Evolutionary conservation across 495 filamentous ascomycete genomes (phyloP), one percentile per base, ranked within the genome.

Genomic region (Penicillium samsonianum): DNA sequence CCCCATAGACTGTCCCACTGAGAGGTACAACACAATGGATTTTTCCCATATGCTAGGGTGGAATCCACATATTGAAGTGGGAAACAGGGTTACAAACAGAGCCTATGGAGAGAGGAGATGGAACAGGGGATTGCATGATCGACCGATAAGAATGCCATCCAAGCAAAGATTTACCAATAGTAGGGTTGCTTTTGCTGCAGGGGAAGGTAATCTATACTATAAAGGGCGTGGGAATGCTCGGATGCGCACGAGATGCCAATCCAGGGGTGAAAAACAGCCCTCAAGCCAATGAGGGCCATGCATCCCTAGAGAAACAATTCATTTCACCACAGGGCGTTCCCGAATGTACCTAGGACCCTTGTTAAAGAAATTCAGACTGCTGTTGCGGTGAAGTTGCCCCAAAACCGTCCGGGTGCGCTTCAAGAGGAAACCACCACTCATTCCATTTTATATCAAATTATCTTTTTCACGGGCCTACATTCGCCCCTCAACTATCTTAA

Each of bases 191-290:
- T 20, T 37, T 22, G 11, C 50, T 55, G 26, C 25, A 55, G 47
- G 38, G 53, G 41, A 40, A 50, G 50, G 16, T 17, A 33, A 59
- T 60, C 52, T 53, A 16, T 57, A 50, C 31, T 28, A 7, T 2
- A 5, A 23, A 20, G 38, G 49, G 56, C 43, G 20, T 26, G 23
- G 52, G 65, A 66, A 68, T 68, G 65, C 46, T 57, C 10, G 26
- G 31, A 7, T 49, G 37, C 43, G 58, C 53, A 59, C 58, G 52
- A 57, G 50, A 26, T 26, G 30, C 40, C 37, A 46, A 68, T 61
- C 65, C 25, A 68, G 65, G 65, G 65, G 58, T 68, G 55, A 55
- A 54, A 58, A 43, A 43, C 58, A 61, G 26, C 4, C 26, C 17
- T 11, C 43, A 5, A 44, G 41, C 26, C 41, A 55, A 57, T 37